These are phyloP conservation scores for Boletus rubroflammeus DNA, from an alignment of 768 basidiomycete genomes.

Conservation along the genomic window DNA sequence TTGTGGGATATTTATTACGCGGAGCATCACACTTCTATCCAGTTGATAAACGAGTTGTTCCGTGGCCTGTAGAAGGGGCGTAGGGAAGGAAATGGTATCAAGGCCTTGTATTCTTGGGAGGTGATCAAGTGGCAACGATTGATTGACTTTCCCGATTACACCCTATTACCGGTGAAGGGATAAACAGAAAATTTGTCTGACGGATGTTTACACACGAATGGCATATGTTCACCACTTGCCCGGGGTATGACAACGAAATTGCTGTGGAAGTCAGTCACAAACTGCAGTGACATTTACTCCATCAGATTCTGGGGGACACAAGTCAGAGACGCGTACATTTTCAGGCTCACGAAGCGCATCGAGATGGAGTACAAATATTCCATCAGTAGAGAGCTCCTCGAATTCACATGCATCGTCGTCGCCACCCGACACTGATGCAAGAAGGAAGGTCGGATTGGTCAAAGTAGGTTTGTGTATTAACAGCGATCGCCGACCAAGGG, in stretches of 20 bases:
- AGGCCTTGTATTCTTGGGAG: conserved; percentile 29
- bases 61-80: conserved; percentile 32
- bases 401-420: conserved; percentile 43
- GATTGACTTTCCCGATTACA: conserved; percentile 44
- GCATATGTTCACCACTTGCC: conserved; percentile 3
- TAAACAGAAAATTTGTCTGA: neutral
- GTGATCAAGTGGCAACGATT: conserved; percentile 42
- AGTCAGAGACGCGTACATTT: conserved; percentile 24
- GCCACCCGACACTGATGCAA: conserved; percentile 66
- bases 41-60: conserved; percentile 53
- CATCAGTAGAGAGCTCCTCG: conserved; percentile 59
- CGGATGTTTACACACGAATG: conserved; percentile 23
- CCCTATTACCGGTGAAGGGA: conserved; percentile 35
- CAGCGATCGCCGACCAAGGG: conserved; percentile 83
- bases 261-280: conserved; percentile 17
- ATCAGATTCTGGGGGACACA: neutral
- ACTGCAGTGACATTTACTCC: conserved; percentile 11
- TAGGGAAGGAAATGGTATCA: conserved; percentile 32
- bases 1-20: conserved; percentile 66
- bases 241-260: conserved; percentile 24
- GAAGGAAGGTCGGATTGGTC: conserved; percentile 49
- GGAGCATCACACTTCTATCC: conserved; percentile 62
- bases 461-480: conserved; percentile 59
- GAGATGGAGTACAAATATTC: conserved; percentile 55
- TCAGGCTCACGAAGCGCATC: conserved; percentile 14